A percentile compares a stretch with the other conserved stretches of the same genome.
These are phyloP conservation scores for Umbilicus rupestris DNA, from an alignment of 164 flowering plant species.

Conservation along the genomic window DNA sequence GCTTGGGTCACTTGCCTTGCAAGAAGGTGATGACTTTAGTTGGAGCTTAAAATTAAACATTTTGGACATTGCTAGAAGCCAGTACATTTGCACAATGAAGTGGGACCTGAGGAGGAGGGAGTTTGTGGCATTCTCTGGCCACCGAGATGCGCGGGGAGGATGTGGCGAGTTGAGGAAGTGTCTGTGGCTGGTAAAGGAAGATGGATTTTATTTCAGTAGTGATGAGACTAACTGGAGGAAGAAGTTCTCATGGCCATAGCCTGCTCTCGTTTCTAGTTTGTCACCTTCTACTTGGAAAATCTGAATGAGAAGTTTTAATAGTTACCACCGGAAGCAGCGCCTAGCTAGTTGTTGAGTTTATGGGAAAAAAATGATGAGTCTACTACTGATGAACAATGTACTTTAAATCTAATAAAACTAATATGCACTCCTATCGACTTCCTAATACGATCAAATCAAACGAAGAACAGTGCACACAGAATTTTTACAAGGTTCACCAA, in stretches of 20 bases:
- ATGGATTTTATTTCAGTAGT: slow-evolving; percentile 39
- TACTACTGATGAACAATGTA: too few relatives aligned
- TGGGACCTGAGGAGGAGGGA: slow-evolving; percentile 28
- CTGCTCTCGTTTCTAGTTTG: too few relatives aligned
- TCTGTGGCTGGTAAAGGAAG: slow-evolving; percentile 45
- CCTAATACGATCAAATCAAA: too few relatives aligned
- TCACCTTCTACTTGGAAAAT: too few relatives aligned
- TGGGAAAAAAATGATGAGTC: too few relatives aligned
- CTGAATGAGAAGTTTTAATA: too few relatives aligned
- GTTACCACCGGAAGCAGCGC: too few relatives aligned
- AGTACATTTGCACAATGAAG: slow-evolving; percentile 35
- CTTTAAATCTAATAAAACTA: too few relatives aligned
- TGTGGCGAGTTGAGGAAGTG: slow-evolving; percentile 25
- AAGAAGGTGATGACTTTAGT: slow-evolving; percentile 43
- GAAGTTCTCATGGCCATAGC: slow-evolving; percentile 30
- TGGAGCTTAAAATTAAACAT: slow-evolving; percentile 26
- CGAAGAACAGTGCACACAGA: too few relatives aligned
- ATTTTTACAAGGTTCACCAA: too few relatives aligned
- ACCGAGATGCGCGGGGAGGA: slow-evolving; percentile 21
- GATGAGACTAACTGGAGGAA: slow-evolving; percentile 35
- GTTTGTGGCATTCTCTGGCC: slow-evolving; percentile 29
- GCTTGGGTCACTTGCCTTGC: slow-evolving; percentile 44
- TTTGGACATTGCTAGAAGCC: slow-evolving; percentile 12
- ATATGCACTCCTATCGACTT: too few relatives aligned
- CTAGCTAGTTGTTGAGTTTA: too few relatives aligned